Conservation (phyloP, 805 yeast genomes). For the Cyberlindnera euphorbiiphila region DNA sequence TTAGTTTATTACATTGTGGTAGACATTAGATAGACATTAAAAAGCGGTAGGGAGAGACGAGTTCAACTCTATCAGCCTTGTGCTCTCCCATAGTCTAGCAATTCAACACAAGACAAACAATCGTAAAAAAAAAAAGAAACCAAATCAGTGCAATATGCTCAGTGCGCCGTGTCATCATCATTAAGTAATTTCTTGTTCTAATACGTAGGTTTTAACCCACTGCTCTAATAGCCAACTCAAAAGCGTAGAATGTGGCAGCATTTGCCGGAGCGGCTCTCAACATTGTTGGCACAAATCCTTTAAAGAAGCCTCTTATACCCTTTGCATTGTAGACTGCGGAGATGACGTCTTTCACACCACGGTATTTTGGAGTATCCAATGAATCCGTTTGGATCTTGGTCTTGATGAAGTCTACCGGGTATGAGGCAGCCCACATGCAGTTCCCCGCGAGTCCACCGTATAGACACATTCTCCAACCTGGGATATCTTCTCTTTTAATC, state of each 20-base stretch:
- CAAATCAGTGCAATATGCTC: no score
- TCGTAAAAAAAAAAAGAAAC: no score
- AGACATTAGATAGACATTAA: no score
- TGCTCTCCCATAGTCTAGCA: no score
- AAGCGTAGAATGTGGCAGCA: constrained; percentile 93
- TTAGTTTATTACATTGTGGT: no score
- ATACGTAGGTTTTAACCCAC: constrained; percentile 9
- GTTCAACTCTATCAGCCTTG: no score
- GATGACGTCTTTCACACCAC: constrained; percentile 54
- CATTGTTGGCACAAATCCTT: constrained; percentile 89
- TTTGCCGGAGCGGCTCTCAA: constrained; percentile 97
- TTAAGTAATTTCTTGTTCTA: neutral
- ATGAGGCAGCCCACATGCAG: constrained; percentile 78
- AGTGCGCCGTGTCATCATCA: constrained; percentile 2
- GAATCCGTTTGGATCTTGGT: constrained; percentile 81
- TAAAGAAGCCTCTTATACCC: constrained; percentile 77
- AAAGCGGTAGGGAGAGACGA: no score
- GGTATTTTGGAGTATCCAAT: constrained; percentile 55
- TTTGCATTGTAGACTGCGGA: constrained; percentile 48
- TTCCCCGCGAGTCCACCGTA: constrained; percentile 93
- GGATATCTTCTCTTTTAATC: constrained; percentile 63
- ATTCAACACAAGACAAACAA: no score
- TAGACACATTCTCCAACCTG: constrained; percentile 82
- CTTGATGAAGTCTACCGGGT: constrained; percentile 90
- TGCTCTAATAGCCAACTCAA: constrained; percentile 78